A percentile compares a stretch with the other conserved stretches of the same genome.
Conservation (phyloP, 768 basidiomycete species). For the Grammothele lineata region DNA sequence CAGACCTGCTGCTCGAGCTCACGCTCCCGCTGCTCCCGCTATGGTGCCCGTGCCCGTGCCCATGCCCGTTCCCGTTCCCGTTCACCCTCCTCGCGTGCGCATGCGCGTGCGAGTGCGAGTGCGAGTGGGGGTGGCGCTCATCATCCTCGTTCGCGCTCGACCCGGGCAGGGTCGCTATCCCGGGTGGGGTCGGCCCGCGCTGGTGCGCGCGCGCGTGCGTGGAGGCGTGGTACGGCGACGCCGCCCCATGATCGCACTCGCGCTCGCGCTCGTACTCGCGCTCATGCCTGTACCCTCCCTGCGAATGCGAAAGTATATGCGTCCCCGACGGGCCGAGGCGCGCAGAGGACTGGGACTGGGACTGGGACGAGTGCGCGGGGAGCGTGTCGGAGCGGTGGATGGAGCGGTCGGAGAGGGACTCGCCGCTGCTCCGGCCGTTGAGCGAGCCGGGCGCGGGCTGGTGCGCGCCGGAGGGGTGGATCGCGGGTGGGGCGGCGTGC, state of each 20-base stretch:
- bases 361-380: slow-evolving; percentile 17
- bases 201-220: not conserved
- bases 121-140: not conserved
- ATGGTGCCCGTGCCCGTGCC: not conserved
- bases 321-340: slow-evolving; percentile 22
- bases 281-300: slow-evolving; percentile 12
- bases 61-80: slow-evolving; percentile 1
- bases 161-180: slow-evolving; percentile 22
- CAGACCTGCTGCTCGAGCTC: slow-evolving; percentile 12
- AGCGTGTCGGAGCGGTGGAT: slow-evolving; percentile 25
- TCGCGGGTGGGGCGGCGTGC: slow-evolving; percentile 20
- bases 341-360: slow-evolving; percentile 2
- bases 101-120: not conserved
- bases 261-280: slow-evolving; percentile 14
- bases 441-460: slow-evolving; percentile 13
- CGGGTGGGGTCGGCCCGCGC: slow-evolving; percentile 20
- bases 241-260: slow-evolving; percentile 10
- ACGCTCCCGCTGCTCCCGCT: no score
- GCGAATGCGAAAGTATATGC: slow-evolving; percentile 14
- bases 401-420: slow-evolving; percentile 9
- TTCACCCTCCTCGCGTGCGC: not conserved
- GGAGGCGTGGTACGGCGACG: slow-evolving; percentile 11
- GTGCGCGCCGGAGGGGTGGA: slow-evolving; percentile 22
- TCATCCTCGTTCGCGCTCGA: slow-evolving; percentile 23
- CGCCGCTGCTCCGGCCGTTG: slow-evolving; percentile 14